These are phyloP conservation scores for Nakaseomyces glabratus DNA, from an alignment of 1,139 yeast genomes.

Conservation along the genomic window DNA sequence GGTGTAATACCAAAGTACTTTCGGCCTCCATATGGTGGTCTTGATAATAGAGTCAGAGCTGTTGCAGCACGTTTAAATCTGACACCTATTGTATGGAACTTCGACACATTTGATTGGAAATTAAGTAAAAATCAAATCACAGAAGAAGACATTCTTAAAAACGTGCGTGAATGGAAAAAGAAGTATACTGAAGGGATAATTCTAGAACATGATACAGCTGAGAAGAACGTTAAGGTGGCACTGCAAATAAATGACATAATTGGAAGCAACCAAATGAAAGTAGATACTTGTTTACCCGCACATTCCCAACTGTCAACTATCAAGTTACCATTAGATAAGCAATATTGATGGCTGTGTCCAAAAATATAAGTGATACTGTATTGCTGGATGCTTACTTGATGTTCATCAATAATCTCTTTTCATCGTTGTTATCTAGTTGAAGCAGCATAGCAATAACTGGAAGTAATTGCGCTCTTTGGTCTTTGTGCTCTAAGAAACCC, in stretches of 20 bases:
- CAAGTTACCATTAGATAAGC: too few relatives aligned
- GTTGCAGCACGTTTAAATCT: conserved; percentile 82
- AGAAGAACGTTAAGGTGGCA: conserved; percentile 61
- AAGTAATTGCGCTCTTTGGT: conserved; percentile 73
- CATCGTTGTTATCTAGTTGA: conserved; percentile 61
- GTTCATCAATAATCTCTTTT: conserved; percentile 56
- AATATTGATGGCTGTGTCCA: background rate
- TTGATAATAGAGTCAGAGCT: conserved; percentile 75
- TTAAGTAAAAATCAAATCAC: conserved; percentile 38
- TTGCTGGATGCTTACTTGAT: conserved; percentile 34
- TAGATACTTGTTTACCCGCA: conserved; percentile 52
- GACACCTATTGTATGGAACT: conserved; percentile 88
- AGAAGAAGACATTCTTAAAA: conserved; percentile 44
- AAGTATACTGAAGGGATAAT: conserved; percentile 50
- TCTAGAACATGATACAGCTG: conserved; percentile 74
- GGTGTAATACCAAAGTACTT: conserved; percentile 86
- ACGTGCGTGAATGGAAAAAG: conserved; percentile 45
- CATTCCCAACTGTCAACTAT: too few relatives aligned
- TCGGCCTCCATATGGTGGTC: conserved; percentile 94
- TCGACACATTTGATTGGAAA: conserved; percentile 89
- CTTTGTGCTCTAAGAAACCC: conserved; percentile 84
- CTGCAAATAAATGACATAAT: conserved; percentile 46
- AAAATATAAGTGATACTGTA: background rate
- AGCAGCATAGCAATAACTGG: conserved; percentile 79
- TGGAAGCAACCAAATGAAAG: conserved; percentile 57